A percentile compares a stretch with the other conserved stretches of the same genome.
Conservation (phyloP, 257 asterid species). For the Nicotiana undulata region DNA sequence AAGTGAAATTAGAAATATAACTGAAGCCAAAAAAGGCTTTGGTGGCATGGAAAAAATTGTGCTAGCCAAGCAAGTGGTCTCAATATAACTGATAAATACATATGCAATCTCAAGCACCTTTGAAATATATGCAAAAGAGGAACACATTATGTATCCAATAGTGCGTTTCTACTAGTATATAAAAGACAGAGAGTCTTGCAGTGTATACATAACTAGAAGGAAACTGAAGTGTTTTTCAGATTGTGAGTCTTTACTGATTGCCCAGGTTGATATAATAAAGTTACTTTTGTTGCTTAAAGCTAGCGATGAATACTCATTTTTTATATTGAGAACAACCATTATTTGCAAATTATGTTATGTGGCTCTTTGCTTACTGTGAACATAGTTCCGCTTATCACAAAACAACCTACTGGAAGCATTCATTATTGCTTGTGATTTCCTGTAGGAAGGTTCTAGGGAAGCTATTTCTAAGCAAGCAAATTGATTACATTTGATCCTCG, state of each 20-base stretch:
- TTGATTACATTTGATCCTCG: not conserved
- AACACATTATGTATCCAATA: no score
- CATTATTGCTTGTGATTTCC: slow-evolving; percentile 1
- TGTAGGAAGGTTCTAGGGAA: slow-evolving; percentile 89
- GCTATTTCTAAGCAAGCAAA: slow-evolving; percentile 64
- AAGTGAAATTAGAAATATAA: no score
- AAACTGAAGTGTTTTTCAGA: not conserved
- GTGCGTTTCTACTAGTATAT: no score
- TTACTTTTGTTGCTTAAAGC: not conserved
- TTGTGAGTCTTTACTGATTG: not conserved
- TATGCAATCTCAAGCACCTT: no score
- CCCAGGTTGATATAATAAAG: not conserved
- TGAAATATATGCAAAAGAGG: no score
- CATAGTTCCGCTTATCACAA: not conserved
- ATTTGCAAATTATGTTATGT: not conserved
- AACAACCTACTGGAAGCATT: not conserved
- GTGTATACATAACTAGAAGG: no score
- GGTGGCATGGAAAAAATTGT: no score
- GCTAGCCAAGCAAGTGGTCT: no score
- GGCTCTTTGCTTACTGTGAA: not conserved
- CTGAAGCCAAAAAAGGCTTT: no score
- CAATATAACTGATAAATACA: no score
- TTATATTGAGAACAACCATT: not conserved
- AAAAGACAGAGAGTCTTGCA: no score
- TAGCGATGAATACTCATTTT: not conserved